Evolutionary conservation across 768 basidiomycete genomes (phyloP).

Genomic region (Leccinum boreale): DNA sequence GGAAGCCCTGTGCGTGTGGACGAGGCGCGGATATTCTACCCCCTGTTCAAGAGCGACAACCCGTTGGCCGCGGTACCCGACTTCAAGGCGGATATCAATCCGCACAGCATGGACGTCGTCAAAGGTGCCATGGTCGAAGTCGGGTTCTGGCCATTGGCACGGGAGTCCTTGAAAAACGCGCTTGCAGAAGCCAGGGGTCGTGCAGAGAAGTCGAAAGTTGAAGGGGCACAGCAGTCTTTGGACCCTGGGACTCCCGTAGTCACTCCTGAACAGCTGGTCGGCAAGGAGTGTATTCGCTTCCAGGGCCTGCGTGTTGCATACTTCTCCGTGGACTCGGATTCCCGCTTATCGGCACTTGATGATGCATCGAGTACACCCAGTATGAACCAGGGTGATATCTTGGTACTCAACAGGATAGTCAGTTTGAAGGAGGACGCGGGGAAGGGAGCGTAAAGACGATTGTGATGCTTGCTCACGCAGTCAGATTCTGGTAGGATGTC

Average conservation of each 20-base stretch:
- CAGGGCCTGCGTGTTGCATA: constrained; percentile 95
- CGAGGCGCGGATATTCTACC: constrained; percentile 91
- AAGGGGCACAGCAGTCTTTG: constrained; percentile 32
- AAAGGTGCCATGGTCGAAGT: constrained; percentile 82
- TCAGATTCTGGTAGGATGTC: constrained; percentile 5
- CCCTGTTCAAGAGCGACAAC: constrained; percentile 91
- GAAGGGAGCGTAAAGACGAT: constrained; percentile 41
- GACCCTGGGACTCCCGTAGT: constrained; percentile 64
- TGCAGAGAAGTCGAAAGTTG: constrained; percentile 57
- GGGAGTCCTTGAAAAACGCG: constrained; percentile 61
- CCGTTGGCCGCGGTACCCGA: constrained; percentile 68
- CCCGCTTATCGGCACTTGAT: constrained; percentile 62
- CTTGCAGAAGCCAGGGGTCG: constrained; percentile 59
- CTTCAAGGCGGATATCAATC: constrained; percentile 79
- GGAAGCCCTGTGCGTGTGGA: constrained; percentile 82
- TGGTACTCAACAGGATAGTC: constrained; percentile 90
- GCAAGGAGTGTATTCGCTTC: constrained; percentile 92
- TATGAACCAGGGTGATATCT: constrained; percentile 64
- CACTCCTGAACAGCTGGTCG: constrained; percentile 73
- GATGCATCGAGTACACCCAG: constrained; percentile 43
- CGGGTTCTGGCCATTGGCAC: constrained; percentile 85
- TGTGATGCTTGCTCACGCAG: background rate
- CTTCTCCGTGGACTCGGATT: constrained; percentile 89
- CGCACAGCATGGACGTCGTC: constrained; percentile 76
- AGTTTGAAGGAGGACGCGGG: constrained; percentile 93